Conservation (phyloP, 371 early-diverging fungal genomes). For the Syncephalastrum monosporum region DNA sequence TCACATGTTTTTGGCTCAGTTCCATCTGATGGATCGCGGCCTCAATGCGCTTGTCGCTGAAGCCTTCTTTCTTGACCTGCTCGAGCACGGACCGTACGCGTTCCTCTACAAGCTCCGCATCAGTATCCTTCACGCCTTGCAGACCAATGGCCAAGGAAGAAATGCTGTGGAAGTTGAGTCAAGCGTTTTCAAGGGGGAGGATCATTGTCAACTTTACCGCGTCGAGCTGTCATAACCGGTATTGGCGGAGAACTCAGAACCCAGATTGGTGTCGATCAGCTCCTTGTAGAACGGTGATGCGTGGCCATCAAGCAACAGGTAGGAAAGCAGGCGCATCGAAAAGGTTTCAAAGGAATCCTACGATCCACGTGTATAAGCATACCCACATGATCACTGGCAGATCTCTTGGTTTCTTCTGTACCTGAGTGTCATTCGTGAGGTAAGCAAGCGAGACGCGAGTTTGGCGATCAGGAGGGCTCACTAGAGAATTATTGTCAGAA, state of each 20-base stretch:
- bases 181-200: not conserved
- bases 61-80: conserved; percentile 69
- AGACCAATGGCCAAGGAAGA: conserved; percentile 68
- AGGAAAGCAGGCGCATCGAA: conserved; percentile 75
- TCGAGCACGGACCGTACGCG: conserved; percentile 71
- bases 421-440: conserved; percentile 75
- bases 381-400: not conserved
- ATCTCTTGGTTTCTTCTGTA: conserved; percentile 22
- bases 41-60: conserved; percentile 77
- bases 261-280: conserved; percentile 91
- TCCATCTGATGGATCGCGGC: conserved; percentile 91
- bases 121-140: conserved; percentile 61
- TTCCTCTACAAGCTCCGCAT: conserved; percentile 63
- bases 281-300: conserved; percentile 94
- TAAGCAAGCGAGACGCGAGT: conserved; percentile 73
- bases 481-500: conserved; percentile 28
- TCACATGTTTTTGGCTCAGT: conserved; percentile 84
- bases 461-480: conserved; percentile 80
- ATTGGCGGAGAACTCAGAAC: conserved; percentile 87
- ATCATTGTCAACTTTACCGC: conserved; percentile 27
- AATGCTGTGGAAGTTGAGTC: conserved; percentile 21
- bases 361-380: not conserved
- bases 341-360: conserved; percentile 84
- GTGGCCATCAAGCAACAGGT: conserved; percentile 83
- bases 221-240: conserved; percentile 84